Evolutionary conservation across 2,329 filamentous ascomycete genomes (phyloP).

Genomic region (Ramularia endophylla): DNA sequence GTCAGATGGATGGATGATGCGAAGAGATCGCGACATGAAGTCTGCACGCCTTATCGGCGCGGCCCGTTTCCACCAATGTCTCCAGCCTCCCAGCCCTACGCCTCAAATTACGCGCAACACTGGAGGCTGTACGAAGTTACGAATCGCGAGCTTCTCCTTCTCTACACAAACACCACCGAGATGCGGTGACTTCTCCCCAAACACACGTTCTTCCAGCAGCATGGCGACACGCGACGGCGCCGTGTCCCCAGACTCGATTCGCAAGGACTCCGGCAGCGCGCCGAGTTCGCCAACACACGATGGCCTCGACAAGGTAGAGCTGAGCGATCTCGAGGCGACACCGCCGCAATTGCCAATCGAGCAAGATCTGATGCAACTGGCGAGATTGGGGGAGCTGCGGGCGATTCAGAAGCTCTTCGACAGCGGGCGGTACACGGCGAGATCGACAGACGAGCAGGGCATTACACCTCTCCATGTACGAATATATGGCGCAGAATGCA

Average conservation of each 20-base stretch:
- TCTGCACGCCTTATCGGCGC: no score
- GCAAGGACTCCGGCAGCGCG: conserved; percentile 18
- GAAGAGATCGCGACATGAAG: no score
- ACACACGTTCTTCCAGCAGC: no score
- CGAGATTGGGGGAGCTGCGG: conserved; percentile 76
- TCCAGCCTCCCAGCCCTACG: no score
- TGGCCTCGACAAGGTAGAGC: conserved; percentile 32
- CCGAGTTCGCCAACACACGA: conserved; percentile 23
- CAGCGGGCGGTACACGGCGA: conserved; percentile 71
- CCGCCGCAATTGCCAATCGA: conserved; percentile 46
- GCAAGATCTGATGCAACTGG: conserved; percentile 93
- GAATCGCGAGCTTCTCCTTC: no score
- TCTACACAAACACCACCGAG: no score
- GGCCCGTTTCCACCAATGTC: no score
- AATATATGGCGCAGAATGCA: conserved; percentile 7
- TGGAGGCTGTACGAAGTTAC: no score
- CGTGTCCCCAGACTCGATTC: conserved; percentile 8
- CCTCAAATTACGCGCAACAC: no score
- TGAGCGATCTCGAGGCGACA: conserved; percentile 30
- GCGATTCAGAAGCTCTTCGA: conserved; percentile 89
- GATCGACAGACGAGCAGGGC: conserved; percentile 80
- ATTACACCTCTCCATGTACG: conserved; percentile 91
- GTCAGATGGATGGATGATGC: no score
- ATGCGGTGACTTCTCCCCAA: no score
- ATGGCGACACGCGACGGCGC: not conserved